Percentiles rank a stretch among this genome's conserved stretches.
phyloP scores from a whole-genome alignment of 2,329 filamentous ascomycete genomes.

The Sclerotinia spermophila region DNA sequence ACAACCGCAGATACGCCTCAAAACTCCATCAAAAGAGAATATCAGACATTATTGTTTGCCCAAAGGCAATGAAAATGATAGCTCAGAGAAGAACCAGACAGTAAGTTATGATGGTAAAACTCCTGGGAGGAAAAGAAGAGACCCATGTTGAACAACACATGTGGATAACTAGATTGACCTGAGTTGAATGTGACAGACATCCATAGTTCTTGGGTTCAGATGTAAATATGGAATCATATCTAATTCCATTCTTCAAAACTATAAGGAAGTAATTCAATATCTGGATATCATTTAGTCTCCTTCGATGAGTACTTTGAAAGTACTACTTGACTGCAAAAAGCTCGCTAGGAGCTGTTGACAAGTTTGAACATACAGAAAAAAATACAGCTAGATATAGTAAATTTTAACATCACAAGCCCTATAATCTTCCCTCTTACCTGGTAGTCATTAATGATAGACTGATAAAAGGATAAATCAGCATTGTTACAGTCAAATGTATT shows the following conservation, averaged over 20 bases:
- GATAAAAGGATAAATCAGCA: background rate
- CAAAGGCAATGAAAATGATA: background rate
- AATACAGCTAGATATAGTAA: background rate
- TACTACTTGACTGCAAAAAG: background rate
- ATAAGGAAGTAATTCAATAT: background rate
- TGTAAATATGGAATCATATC: accelerated
- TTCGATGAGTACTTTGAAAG: background rate
- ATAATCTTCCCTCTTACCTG: background rate
- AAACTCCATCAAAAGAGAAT: background rate
- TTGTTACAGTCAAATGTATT: background rate
- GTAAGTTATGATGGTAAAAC: background rate
- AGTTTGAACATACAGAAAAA: background rate
- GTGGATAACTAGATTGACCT: too few species aligned
- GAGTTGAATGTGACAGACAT: background rate
- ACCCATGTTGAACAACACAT: background rate
- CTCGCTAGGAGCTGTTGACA: background rate
- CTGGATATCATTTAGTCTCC: background rate
- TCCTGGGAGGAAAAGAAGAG: background rate
- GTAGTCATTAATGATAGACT: background rate
- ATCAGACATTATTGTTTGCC: background rate
- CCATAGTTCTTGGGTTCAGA: background rate
- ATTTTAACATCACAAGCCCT: background rate
- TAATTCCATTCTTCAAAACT: background rate
- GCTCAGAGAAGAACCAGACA: background rate
- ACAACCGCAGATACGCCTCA: background rate